These are phyloP conservation scores for Dendrocalamus sinicus DNA, from an alignment of 176 grass and related monocot species.

Conservation along the genomic window DNA sequence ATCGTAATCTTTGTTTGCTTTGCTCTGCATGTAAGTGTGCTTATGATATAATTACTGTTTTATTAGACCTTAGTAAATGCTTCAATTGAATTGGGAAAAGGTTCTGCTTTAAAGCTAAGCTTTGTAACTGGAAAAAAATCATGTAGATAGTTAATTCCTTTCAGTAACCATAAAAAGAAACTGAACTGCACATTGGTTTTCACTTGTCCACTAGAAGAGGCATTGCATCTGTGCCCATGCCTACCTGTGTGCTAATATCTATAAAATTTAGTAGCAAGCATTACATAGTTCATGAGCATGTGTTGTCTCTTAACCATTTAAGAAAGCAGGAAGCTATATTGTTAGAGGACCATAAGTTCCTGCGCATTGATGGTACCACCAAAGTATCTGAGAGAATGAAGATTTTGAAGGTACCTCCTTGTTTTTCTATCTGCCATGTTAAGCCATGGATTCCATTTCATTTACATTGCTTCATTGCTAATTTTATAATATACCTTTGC, in stretches of 20 bases:
- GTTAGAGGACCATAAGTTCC: constrained; percentile 66
- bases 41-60: constrained; percentile 1
- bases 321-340: constrained; percentile 71
- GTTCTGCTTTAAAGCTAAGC: neutral
- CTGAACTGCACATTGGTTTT: constrained; percentile 4
- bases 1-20: constrained; percentile 23
- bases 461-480: neutral
- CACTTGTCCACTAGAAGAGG: neutral
- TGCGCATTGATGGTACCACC: constrained; percentile 86
- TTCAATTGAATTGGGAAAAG: neutral
- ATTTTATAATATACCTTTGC: constrained; percentile 1
- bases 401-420: constrained; percentile 71
- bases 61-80: neutral
- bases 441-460: constrained; percentile 16
- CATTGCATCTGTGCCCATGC: neutral
- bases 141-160: neutral
- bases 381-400: constrained; percentile 67
- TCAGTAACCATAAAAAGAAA: neutral
- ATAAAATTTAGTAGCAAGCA: too few species aligned
- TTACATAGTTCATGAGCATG: neutral
- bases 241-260: neutral
- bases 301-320: neutral
- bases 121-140: neutral
- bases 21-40: neutral
- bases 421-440: constrained; percentile 23